phyloP scores from a whole-genome alignment of 2,329 filamentous ascomycete genomes.

The Tympanopsis confertula region DNA sequence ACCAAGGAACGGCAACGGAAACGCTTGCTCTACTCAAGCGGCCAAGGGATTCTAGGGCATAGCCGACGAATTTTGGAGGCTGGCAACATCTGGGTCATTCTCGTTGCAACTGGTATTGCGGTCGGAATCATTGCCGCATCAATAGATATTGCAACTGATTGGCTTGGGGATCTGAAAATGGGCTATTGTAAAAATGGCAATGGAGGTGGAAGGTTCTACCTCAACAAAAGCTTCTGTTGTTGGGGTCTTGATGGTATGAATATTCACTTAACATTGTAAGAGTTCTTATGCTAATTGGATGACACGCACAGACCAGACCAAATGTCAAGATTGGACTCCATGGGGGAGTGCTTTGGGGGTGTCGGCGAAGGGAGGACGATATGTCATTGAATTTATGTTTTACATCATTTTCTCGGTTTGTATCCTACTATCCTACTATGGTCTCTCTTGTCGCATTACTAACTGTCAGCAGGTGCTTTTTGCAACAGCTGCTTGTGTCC shows the following conservation, averaged over 20 bases:
- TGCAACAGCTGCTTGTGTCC: slow-evolving; percentile 41
- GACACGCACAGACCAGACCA: slow-evolving; percentile 29
- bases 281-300: not conserved
- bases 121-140: slow-evolving; percentile 50
- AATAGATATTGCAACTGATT: slow-evolving; percentile 53
- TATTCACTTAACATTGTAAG: too few species aligned
- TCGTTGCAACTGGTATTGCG: slow-evolving; percentile 48
- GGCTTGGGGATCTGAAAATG: slow-evolving; percentile 52
- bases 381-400: slow-evolving; percentile 48
- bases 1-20: slow-evolving; percentile 53
- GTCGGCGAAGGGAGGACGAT: slow-evolving; percentile 35
- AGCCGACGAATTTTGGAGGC: slow-evolving; percentile 43
- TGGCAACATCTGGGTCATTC: slow-evolving; percentile 52
- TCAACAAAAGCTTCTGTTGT: slow-evolving; percentile 54
- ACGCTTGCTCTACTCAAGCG: slow-evolving; percentile 36
- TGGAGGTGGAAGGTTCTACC: slow-evolving; percentile 47
- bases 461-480: slow-evolving; percentile 35
- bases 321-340: slow-evolving; percentile 50
- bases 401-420: slow-evolving; percentile 47
- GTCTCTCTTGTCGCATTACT: not conserved
- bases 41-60: slow-evolving; percentile 41
- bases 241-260: slow-evolving; percentile 45
- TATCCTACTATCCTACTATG: not conserved
- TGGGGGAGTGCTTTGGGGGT: slow-evolving; percentile 46
- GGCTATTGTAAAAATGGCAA: slow-evolving; percentile 47